Evolutionary conservation across 306 rosid species (phyloP), one percentile per base, ranked within the genome.

Genomic region (Clitoria ternatea): DNA sequence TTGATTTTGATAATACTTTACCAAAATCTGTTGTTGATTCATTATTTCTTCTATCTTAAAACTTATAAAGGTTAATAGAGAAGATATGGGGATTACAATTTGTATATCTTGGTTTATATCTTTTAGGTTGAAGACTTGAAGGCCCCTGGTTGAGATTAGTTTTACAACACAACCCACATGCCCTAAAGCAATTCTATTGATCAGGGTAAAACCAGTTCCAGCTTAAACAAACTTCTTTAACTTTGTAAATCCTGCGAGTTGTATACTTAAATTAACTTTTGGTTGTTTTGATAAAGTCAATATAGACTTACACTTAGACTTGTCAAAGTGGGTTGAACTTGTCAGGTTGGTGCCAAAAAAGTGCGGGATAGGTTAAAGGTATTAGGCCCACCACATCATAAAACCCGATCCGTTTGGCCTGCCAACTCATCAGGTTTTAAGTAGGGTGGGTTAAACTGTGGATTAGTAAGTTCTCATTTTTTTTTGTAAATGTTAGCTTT

Each of bases 1-100:
- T 64, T 64, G 26, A 54, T 69, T 64, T 35, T n/a, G n/a, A 39
- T 66, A 55, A 54, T 61, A 44, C 27, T 53, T 67, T 17, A 52
- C 60, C 13, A 3, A 56, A 61, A 22, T 61, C 23, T 42, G 23
- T 15, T 70, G 44, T 40, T 55, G 70, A 37, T 39, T 32, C 45
- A 44, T 60, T 62, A 10, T 10, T 19, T 42, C 48, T 66, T 52
- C n/a, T 17, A 24, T 44, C 23, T 67, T 50, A 59, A 20, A 73
- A 57, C 45, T 48, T 45, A n/a, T 39, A 60, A 69, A 61, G 67
- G 49, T 52, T 66, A 27, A 37, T n/a, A 19, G 7, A 18, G 32
- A 24, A 37, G 54, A 43, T 40, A 8, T 45, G 68, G 13, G 70
- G 35, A 53, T 61, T 59, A 27, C 44, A 30, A 32, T 52, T 59